These are phyloP conservation scores for Pleurotus cornucopiae DNA, from an alignment of 768 basidiomycete genomes.

Conservation along the genomic window DNA sequence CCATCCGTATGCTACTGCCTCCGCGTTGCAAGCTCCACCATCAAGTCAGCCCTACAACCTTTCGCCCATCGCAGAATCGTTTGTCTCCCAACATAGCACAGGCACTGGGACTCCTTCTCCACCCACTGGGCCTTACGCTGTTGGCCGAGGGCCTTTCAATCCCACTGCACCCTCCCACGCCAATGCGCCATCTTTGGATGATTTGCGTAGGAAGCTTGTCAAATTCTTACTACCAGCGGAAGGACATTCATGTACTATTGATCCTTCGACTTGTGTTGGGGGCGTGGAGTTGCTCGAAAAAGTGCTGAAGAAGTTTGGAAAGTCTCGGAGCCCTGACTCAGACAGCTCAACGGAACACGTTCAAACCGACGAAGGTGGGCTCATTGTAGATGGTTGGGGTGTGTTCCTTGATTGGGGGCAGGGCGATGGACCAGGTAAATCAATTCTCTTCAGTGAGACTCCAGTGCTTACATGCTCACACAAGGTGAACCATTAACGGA, in stretches of 20 bases:
- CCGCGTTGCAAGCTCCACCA: constrained; percentile 36
- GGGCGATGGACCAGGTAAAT: constrained; percentile 50
- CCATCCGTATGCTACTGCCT: constrained; percentile 62
- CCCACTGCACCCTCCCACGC: constrained; percentile 38
- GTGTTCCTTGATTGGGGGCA: constrained; percentile 67
- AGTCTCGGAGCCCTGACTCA: constrained; percentile 41
- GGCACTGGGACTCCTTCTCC: constrained; percentile 39
- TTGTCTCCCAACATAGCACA: constrained; percentile 33
- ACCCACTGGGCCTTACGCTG: constrained; percentile 44
- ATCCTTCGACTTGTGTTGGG: constrained; percentile 74
- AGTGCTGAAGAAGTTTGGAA: constrained; percentile 87
- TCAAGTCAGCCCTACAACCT: constrained; percentile 37
- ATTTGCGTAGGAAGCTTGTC: constrained; percentile 78
- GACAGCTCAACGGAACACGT: constrained; percentile 46
- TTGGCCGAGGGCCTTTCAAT: constrained; percentile 59
- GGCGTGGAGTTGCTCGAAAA: constrained; percentile 87
- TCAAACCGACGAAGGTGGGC: constrained; percentile 68
- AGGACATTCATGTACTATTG: constrained; percentile 70
- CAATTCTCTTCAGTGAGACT: constrained; percentile 9
- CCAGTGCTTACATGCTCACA: background rate
- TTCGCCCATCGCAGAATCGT: constrained; percentile 73
- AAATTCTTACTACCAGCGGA: constrained; percentile 88
- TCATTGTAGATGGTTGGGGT: constrained; percentile 88
- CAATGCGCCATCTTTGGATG: constrained; percentile 58
- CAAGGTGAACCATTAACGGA: constrained; percentile 77